Evolutionary conservation across 192 early-diverging fungal genomes (phyloP).

Genomic region (Rhizophlyctis rosea): DNA sequence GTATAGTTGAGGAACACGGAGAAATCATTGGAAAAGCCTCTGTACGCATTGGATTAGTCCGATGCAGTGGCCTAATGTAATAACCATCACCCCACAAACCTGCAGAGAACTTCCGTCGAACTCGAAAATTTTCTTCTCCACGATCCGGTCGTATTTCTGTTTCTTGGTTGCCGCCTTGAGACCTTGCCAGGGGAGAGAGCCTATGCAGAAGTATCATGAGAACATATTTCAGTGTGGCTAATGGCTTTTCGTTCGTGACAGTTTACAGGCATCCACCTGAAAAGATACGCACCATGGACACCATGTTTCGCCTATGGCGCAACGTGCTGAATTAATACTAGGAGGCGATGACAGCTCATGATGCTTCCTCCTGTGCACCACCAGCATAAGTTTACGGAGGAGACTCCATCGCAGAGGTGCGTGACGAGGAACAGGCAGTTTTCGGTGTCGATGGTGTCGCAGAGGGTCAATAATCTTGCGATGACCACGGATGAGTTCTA

Average conservation of each 20-base stretch:
- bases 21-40: slow-evolving; percentile 43
- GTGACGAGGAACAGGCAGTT: slow-evolving; percentile 40
- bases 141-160: slow-evolving; percentile 60
- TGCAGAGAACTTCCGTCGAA: slow-evolving; percentile 46
- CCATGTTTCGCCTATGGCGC: no score
- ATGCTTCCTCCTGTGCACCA: no score
- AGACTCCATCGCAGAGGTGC: slow-evolving; percentile 31
- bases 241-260: no score
- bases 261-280: no score
- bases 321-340: no score
- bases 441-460: slow-evolving; percentile 34
- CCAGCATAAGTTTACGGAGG: no score
- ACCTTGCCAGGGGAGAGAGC: slow-evolving; percentile 56
- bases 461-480: slow-evolving; percentile 36
- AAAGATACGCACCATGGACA: no score
- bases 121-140: slow-evolving; percentile 67
- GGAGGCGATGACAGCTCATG: no score
- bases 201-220: slow-evolving; percentile 60
- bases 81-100: slow-evolving; percentile 11
- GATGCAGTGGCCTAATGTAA: not conserved
- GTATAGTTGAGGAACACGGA: slow-evolving; percentile 57
- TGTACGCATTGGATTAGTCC: not conserved
- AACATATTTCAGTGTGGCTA: slow-evolving; percentile 61
- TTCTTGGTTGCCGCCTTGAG: slow-evolving; percentile 57
- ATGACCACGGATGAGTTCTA: slow-evolving; percentile 26